Percentiles rank a stretch among this genome's conserved stretches.
phyloP scores from a whole-genome alignment of 352 stramenopile genomes.

The Phytophthora sansomeana region DNA sequence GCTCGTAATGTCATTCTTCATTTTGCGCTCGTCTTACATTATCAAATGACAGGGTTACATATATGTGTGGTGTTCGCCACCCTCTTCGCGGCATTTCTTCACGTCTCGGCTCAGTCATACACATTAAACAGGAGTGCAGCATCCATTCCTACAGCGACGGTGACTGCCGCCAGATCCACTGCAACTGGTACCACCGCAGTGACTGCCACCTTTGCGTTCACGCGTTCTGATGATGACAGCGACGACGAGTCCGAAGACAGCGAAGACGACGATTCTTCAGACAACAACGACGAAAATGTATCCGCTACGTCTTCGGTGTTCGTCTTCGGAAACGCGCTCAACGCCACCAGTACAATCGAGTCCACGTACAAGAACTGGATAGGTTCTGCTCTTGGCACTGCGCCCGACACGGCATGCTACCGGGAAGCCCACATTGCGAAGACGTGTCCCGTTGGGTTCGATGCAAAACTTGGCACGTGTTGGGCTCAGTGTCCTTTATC shows the following conservation, averaged over 20 bases:
- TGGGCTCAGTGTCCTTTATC: no score
- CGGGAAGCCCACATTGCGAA: no score
- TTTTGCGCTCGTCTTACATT: constrained; percentile 18
- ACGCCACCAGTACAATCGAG: constrained; percentile 37
- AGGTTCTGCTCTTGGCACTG: no score
- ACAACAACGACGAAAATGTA: constrained; percentile 17
- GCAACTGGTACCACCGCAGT: constrained; percentile 14
- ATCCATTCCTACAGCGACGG: constrained; percentile 22
- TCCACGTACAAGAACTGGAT: no score
- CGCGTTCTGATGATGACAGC: constrained; percentile 14
- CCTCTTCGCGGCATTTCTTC: constrained; percentile 14
- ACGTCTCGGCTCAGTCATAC: constrained; percentile 30
- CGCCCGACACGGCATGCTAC: no score
- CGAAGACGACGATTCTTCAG: constrained; percentile 13
- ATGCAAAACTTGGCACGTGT: no score
- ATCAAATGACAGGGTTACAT: constrained; percentile 27
- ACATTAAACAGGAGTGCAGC: constrained; percentile 26
- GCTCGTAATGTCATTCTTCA: constrained; percentile 28
- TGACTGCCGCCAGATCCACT: constrained; percentile 16
- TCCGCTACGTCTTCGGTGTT: neutral
- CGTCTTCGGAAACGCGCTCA: constrained; percentile 18
- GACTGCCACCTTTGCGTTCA: constrained; percentile 3
- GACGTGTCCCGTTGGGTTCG: no score
- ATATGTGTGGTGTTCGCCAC: constrained; percentile 31
- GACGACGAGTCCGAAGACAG: constrained; percentile 31